A percentile compares a stretch with the other conserved stretches of the same genome.
These are phyloP conservation scores for Fusarium brevicatenulatum DNA, from an alignment of 2,329 filamentous ascomycete species.

Conservation along the genomic window DNA sequence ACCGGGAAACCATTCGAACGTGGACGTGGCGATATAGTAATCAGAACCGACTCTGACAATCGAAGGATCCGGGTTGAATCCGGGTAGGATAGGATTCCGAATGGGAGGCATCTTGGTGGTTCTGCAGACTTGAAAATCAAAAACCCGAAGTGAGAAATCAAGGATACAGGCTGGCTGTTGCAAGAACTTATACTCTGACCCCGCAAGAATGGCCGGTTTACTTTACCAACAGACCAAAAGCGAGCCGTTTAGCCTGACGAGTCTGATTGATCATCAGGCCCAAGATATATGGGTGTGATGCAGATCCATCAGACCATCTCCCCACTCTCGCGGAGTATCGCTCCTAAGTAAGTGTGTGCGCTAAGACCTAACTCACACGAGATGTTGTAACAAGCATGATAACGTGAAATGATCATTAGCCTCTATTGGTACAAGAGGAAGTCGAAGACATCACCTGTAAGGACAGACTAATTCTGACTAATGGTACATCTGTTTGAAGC, in stretches of 20 bases:
- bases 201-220: neutral
- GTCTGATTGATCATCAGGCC: neutral
- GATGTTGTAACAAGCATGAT: neutral
- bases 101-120: conserved; percentile 54
- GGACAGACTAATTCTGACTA: too few relatives aligned
- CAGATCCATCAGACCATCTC: neutral
- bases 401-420: too few relatives aligned
- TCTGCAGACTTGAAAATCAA: neutral
- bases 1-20: conserved; percentile 64
- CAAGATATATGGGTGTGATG: neutral
- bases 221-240: neutral
- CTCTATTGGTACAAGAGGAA: too few relatives aligned
- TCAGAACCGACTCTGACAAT: conserved; percentile 60
- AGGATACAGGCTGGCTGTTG: neutral
- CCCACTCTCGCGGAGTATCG: conserved; percentile 4
- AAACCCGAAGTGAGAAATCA: neutral
- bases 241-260: neutral
- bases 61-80: conserved; percentile 66
- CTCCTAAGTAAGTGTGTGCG: neutral
- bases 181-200: neutral
- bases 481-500: neutral
- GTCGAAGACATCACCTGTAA: neutral
- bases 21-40: conserved; percentile 65
- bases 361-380: neutral
- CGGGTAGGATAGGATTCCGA: conserved; percentile 64